Evolutionary conservation across 2,329 filamentous ascomycete species (phyloP).

Genomic region (Dactylellina haptotyla): DNA sequence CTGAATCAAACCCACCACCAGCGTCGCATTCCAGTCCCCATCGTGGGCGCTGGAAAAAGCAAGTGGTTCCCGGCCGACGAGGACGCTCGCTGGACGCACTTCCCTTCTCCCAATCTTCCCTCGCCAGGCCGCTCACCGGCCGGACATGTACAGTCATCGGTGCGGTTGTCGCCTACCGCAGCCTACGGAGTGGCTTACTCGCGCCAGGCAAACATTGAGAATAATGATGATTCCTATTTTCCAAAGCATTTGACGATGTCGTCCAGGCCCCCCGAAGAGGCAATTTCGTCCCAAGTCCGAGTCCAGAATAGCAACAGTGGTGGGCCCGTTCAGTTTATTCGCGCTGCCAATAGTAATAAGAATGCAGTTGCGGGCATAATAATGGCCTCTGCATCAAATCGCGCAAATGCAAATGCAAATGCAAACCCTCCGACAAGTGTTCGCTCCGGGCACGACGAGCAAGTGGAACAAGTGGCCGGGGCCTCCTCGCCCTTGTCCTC

Average conservation of each 20-base stretch:
- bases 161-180: constrained; percentile 7
- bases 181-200: background rate
- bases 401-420: constrained; percentile 50
- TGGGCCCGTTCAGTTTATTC: constrained; percentile 48
- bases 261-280: constrained; percentile 25
- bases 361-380: constrained; percentile 36
- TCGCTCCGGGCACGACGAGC: constrained; percentile 37
- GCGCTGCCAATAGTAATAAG: constrained; percentile 50
- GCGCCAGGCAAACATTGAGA: constrained; percentile 27
- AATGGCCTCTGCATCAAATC: constrained; percentile 53
- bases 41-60: constrained; percentile 51
- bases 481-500: constrained; percentile 32
- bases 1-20: constrained; percentile 44
- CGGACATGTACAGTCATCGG: constrained; percentile 26
- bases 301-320: constrained; percentile 36
- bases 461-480: constrained; percentile 31
- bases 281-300: constrained; percentile 46
- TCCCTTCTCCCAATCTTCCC: background rate
- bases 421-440: constrained; percentile 40
- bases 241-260: constrained; percentile 3
- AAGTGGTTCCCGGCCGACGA: constrained; percentile 48
- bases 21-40: constrained; percentile 32
- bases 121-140: background rate
- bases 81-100: constrained; percentile 25
- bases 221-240: constrained; percentile 16